A percentile compares a stretch with the other conserved stretches of the same genome.
These are phyloP conservation scores for Cenchrus purpureus DNA, from an alignment of 176 grass and related monocot genomes.

Conservation along the genomic window DNA sequence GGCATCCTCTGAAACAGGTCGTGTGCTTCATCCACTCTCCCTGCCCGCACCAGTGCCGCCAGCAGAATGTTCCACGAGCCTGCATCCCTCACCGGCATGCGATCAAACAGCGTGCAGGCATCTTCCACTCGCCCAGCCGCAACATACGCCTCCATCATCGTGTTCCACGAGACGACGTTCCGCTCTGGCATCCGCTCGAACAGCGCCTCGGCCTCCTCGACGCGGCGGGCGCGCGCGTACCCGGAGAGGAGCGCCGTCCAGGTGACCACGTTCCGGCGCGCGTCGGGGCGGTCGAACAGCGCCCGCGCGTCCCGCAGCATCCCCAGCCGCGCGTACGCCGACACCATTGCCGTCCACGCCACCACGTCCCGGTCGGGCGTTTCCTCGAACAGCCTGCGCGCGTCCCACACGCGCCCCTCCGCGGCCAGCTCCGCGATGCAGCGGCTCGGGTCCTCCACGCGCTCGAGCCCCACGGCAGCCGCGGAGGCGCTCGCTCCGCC, in stretches of 20 bases:
- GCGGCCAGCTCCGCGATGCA: constrained; percentile 32
- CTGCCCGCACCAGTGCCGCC: constrained; percentile 25
- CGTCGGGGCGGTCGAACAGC: constrained; percentile 52
- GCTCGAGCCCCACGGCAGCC: too few relatives aligned
- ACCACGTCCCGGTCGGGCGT: constrained; percentile 54
- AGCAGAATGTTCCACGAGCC: constrained; percentile 67
- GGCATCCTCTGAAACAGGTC: constrained; percentile 54
- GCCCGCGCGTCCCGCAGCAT: constrained; percentile 43
- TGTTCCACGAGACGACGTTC: constrained; percentile 62
- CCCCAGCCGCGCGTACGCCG: constrained; percentile 47
- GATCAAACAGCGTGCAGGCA: constrained; percentile 41
- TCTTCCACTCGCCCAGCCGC: constrained; percentile 2
- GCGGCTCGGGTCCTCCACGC: constrained; percentile 21
- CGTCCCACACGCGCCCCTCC: constrained; percentile 34
- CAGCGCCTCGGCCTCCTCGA: constrained; percentile 43
- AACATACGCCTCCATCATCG: constrained; percentile 57
- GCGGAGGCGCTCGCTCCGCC: background rate
- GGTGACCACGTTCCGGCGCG: constrained; percentile 57
- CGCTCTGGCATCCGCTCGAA: constrained; percentile 55
- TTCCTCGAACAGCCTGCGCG: constrained; percentile 56
- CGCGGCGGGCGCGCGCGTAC: constrained; percentile 17
- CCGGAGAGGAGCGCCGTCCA: constrained; percentile 66
- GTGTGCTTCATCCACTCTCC: constrained; percentile 36
- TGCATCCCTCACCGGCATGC: constrained; percentile 51
- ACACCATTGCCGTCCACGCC: constrained; percentile 54